Evolutionary conservation across 768 basidiomycete species (phyloP), one percentile per base, ranked within the genome.

Genomic region (Tulasnella sp.): DNA sequence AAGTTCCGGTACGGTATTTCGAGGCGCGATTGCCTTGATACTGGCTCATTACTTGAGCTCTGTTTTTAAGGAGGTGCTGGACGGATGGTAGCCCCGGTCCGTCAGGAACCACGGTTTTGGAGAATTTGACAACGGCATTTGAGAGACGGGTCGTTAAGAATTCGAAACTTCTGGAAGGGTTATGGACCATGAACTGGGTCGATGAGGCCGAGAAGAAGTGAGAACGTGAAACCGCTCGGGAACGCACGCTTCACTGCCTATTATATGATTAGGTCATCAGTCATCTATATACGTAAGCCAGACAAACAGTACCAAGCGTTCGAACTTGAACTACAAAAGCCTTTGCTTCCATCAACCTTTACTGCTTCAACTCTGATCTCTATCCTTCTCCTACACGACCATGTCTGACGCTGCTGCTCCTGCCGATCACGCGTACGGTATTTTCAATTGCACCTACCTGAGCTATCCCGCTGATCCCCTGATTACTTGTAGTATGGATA

Each of bases 371-470:
- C 29, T 8, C 32, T 59, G 26, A 59, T 59, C 52, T 59, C 19
- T 14, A 59, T 29, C 14, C 52, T 32, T 59, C 52, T 22, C 11
- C 39, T 42, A 37, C 36, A n/a, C 26, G 26, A 64, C 17, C 32
- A 72, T 72, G 71, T 37, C 71, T 14, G 71, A 72, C 71, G 29
- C 71, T 40, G 36, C 40, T 41, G 64, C 62, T 72, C 64, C 71
- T 42, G 32, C 37, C 36, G 44, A 39, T 19, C 40, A 14, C 8
- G 71, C 44, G 32, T 40, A 12, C 16, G 47, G 52, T 16, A 8
- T 36, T n/a, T 34, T 40, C 12, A 26, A 19, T 37, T 22, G 12
- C 35, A 4, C 36, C n/a, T 7, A 35, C 40, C 22, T 29, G 37
- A 17, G 39, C 8, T 16, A 11, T 26, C 39, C 42, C 35, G 42